phyloP scores from a whole-genome alignment of 1,139 yeast genomes.

The Candida frijolesensis region DNA sequence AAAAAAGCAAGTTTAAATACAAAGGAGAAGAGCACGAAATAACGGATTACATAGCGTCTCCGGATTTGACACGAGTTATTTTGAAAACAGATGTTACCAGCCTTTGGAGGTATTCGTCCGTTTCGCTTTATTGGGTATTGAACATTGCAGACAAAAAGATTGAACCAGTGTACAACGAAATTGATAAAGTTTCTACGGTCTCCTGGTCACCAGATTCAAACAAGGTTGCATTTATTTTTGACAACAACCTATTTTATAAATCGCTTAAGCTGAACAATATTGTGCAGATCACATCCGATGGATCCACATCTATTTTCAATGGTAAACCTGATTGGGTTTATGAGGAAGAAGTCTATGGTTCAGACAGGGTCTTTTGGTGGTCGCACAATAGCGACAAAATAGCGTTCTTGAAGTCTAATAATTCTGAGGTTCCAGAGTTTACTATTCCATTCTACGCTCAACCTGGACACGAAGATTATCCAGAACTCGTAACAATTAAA shows the following conservation, averaged over 20 bases:
- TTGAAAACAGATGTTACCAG: slow-evolving; percentile 54
- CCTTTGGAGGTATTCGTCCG: slow-evolving; percentile 78
- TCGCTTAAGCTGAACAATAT: slow-evolving; percentile 19
- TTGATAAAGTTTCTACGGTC: slow-evolving; percentile 51
- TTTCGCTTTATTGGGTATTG: slow-evolving; percentile 63
- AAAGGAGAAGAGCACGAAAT: slow-evolving; percentile 46
- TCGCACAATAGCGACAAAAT: slow-evolving; percentile 54
- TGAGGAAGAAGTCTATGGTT: slow-evolving; percentile 77
- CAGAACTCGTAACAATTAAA: slow-evolving; percentile 39
- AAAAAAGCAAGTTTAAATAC: slow-evolving; percentile 47
- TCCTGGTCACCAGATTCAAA: slow-evolving; percentile 76
- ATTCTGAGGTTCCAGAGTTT: slow-evolving; percentile 53
- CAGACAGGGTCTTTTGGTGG: slow-evolving; percentile 61
- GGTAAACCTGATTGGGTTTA: slow-evolving; percentile 97
- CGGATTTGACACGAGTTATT: slow-evolving; percentile 59
- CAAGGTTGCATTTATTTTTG: slow-evolving; percentile 64
- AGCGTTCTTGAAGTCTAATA: slow-evolving; percentile 51
- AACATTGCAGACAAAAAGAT: slow-evolving; percentile 29
- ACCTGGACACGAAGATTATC: slow-evolving; percentile 39
- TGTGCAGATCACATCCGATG: slow-evolving; percentile 65
- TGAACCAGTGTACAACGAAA: slow-evolving; percentile 26
- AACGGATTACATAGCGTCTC: slow-evolving; percentile 60
- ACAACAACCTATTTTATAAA: slow-evolving; percentile 59
- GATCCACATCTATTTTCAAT: slow-evolving; percentile 66
- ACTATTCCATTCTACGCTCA: slow-evolving; percentile 58